Percentiles rank a stretch among this genome's conserved stretches.
These are phyloP conservation scores for Sporothrix inflata DNA, from an alignment of 2,329 filamentous ascomycete species.

Conservation along the genomic window DNA sequence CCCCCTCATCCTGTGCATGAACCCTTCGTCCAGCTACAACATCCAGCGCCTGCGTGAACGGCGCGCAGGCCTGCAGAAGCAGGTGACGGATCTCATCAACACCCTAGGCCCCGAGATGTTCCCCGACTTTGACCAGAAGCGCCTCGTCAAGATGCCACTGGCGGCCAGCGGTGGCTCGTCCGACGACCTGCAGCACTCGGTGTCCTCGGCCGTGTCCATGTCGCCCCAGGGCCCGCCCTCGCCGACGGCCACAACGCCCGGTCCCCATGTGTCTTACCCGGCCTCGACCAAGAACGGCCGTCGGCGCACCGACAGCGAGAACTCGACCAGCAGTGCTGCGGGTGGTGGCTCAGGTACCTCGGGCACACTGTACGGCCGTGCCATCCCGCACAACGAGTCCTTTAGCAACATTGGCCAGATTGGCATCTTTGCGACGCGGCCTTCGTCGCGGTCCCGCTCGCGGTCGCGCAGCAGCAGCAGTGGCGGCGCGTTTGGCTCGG, in stretches of 20 bases:
- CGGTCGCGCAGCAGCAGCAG: slow-evolving; percentile 74
- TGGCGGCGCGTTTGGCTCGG: slow-evolving; percentile 63
- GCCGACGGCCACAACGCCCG: background rate
- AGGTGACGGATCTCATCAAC: slow-evolving; percentile 93
- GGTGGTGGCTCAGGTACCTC: slow-evolving; percentile 47
- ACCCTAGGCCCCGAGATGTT: slow-evolving; percentile 94
- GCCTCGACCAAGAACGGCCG: slow-evolving; percentile 25
- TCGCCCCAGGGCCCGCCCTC: slow-evolving; percentile 18
- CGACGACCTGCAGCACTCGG: slow-evolving; percentile 28
- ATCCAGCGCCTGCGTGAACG: slow-evolving; percentile 75
- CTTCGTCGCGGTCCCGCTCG: slow-evolving; percentile 76
- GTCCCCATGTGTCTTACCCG: slow-evolving; percentile 24
- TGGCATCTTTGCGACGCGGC: slow-evolving; percentile 86
- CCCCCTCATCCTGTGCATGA: slow-evolving; percentile 82
- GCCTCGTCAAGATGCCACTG: slow-evolving; percentile 65
- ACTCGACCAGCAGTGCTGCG: slow-evolving; percentile 45
- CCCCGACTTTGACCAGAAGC: slow-evolving; percentile 84
- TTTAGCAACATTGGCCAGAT: slow-evolving; percentile 88
- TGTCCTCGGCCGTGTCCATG: background rate
- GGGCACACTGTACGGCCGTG: slow-evolving; percentile 58
- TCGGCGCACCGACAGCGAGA: slow-evolving; percentile 53
- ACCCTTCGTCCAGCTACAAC: slow-evolving; percentile 81
- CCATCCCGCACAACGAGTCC: slow-evolving; percentile 82
- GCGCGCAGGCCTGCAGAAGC: slow-evolving; percentile 72
- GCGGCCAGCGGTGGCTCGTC: slow-evolving; percentile 40